These are phyloP conservation scores for Austroboletus niveus DNA, from an alignment of 1,284 basidiomycete species.

Conservation along the genomic window DNA sequence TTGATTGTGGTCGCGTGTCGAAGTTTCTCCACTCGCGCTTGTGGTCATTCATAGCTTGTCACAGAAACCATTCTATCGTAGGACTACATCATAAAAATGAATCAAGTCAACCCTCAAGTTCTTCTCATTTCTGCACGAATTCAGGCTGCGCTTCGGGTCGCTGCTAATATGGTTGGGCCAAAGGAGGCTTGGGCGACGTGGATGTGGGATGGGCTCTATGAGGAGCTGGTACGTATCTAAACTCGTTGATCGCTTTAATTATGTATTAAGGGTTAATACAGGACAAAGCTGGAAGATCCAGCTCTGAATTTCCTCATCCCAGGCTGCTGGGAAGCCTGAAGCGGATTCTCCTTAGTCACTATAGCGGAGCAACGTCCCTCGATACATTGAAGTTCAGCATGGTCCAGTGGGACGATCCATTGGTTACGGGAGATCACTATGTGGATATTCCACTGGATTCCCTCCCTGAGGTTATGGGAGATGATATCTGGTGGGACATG, in stretches of 20 bases:
- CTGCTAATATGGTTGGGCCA: background rate
- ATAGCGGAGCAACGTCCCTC: background rate
- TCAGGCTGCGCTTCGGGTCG: background rate
- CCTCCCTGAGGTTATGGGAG: background rate
- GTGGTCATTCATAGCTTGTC: too few relatives aligned
- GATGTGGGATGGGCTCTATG: background rate
- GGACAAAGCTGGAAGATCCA: too few relatives aligned
- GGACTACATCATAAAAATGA: too few relatives aligned
- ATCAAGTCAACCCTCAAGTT: too few relatives aligned
- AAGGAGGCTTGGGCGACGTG: background rate
- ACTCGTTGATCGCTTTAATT: background rate
- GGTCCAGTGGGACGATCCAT: background rate
- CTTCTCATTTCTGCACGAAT: too few relatives aligned
- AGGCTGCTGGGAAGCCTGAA: conserved; percentile 2
- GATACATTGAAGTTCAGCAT: background rate
- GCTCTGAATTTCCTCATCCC: background rate
- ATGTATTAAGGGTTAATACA: too few relatives aligned
- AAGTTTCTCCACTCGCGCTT: too few relatives aligned
- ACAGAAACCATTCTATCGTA: too few relatives aligned
- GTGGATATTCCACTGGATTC: background rate
- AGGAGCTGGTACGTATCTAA: background rate
- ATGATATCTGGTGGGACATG: background rate
- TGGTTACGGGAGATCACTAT: background rate
- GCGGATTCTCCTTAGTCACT: background rate
- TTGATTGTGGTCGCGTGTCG: too few relatives aligned